A percentile compares a stretch with the other conserved stretches of the same genome.
These are phyloP conservation scores for Fusarium kyushuense DNA, from an alignment of 2,329 filamentous ascomycete genomes.

Conservation along the genomic window DNA sequence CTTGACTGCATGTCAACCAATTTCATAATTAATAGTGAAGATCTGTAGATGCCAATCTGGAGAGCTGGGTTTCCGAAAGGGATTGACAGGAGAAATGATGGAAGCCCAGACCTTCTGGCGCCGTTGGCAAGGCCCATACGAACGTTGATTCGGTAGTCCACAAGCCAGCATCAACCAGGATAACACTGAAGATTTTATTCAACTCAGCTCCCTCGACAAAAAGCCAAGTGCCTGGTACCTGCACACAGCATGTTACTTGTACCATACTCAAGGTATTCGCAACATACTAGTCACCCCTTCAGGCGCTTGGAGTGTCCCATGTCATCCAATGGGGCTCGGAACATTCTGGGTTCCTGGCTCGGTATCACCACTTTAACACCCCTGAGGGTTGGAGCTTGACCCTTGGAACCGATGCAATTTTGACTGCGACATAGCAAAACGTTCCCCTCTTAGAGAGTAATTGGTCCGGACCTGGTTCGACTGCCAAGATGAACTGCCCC, in stretches of 20 bases:
- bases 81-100: conserved; percentile 42
- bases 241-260: conserved; percentile 33
- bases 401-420: conserved; percentile 50
- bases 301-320: conserved; percentile 18
- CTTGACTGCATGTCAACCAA: conserved; percentile 6
- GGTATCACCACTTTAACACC: conserved; percentile 32
- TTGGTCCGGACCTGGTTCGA: conserved; percentile 23
- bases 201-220: conserved; percentile 7
- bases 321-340: conserved; percentile 22
- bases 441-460: conserved; percentile 15
- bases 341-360: conserved; percentile 21
- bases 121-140: conserved; percentile 24
- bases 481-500: conserved; percentile 32
- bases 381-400: conserved; percentile 41
- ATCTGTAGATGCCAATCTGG: conserved; percentile 42
- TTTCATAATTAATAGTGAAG: conserved; percentile 30
- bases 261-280: conserved; percentile 34
- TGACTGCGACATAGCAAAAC: conserved; percentile 41
- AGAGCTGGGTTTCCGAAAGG: conserved; percentile 15
- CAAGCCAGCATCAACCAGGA: conserved; percentile 11
- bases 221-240: conserved; percentile 41
- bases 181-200: conserved; percentile 35
- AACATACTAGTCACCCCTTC: conserved; percentile 33
- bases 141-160: conserved; percentile 13
- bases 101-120: conserved; percentile 40